Base-by-base conservation (phyloP, 75 land plant species). In the Picea sitchensis region DNA sequence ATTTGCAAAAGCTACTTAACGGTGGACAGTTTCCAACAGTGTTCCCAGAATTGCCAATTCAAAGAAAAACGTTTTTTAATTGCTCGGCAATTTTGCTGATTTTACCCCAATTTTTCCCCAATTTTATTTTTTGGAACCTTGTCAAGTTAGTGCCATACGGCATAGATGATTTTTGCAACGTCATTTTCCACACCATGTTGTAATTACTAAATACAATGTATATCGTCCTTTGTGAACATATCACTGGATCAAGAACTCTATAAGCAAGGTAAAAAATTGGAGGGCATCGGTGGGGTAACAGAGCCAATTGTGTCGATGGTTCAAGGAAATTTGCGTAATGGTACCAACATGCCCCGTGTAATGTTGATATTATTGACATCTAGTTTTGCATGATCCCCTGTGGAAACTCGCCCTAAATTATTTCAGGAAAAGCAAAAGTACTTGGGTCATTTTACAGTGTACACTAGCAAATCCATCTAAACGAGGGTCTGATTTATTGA, bases 231-330 rank as follows among this genome's bases (percentile, higher is more conserved):
- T 32, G 32, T 36, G 11, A 8, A 51, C 56, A 51, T 36, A 32
- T 20, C 72, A 68, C n/a, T 68, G 72, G 21, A 68, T 68, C 72
- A 38, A 68, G 18, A 38, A 13, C 20, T 36, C 72, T 65, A 34
- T 30, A 14, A 65, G 36, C 68, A 65, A 65, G 36, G 68, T 65
- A 31, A 65, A 26, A 68, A 38, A 18, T 68, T 18, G 38, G 18
- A 68, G 38, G 38, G n/a, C n/a, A n/a, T n/a, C n/a, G n/a, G n/a
- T n/a, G 34, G 72, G 72, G 20, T 32, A 38, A 34, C 72, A 36
- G 15, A 77, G 54, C 30, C 13, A 80, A 47, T 58, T 61, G 32
- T 21, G 76, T 26, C 13, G 3, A 34, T 58, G 61, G 32, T 68
- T 68, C 18, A 34, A 68, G n/a, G 44, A 68, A 32, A 68, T 68